Evolutionary conservation across 148 eudicot genomes (phyloP).

Genomic region (Diospyros kaki): DNA sequence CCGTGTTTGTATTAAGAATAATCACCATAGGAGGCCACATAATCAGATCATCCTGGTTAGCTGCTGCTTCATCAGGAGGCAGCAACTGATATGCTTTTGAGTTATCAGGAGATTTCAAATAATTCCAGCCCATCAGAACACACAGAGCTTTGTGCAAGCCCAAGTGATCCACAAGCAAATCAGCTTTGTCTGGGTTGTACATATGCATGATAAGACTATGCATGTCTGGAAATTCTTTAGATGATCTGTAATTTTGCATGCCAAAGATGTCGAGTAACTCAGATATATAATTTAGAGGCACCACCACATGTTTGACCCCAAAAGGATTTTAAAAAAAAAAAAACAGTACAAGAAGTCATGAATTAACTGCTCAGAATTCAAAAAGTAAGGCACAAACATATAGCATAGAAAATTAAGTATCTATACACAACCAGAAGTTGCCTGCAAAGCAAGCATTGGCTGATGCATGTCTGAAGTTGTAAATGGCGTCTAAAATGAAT

Average conservation of each 20-base stretch:
- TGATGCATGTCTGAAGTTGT: not conserved
- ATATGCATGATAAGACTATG: slow-evolving; percentile 87
- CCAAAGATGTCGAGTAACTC: slow-evolving; percentile 40
- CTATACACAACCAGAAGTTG: not conserved
- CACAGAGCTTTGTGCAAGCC: slow-evolving; percentile 96
- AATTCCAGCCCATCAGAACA: slow-evolving; percentile 94
- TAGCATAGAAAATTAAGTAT: not conserved
- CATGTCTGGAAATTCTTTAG: slow-evolving; percentile 80
- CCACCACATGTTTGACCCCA: not conserved
- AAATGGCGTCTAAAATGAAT: not conserved
- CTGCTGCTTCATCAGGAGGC: slow-evolving; percentile 74
- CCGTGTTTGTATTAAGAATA: slow-evolving; percentile 77
- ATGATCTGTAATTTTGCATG: slow-evolving; percentile 81
- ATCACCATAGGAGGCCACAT: slow-evolving; percentile 94
- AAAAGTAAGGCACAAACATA: not conserved
- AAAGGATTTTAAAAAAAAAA: not conserved
- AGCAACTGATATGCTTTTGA: slow-evolving; percentile 69
- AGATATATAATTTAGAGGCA: slow-evolving; percentile 21
- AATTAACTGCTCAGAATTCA: too few species aligned
- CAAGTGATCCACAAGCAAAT: slow-evolving; percentile 75
- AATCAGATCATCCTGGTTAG: slow-evolving; percentile 77
- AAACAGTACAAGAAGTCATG: not conserved
- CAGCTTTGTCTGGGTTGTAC: slow-evolving; percentile 68
- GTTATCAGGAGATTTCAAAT: slow-evolving; percentile 72
- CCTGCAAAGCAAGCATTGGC: not conserved